These are phyloP conservation scores for Mycosphaerella sp. DNA, from an alignment of 2,329 filamentous ascomycete species.

Conservation along the genomic window DNA sequence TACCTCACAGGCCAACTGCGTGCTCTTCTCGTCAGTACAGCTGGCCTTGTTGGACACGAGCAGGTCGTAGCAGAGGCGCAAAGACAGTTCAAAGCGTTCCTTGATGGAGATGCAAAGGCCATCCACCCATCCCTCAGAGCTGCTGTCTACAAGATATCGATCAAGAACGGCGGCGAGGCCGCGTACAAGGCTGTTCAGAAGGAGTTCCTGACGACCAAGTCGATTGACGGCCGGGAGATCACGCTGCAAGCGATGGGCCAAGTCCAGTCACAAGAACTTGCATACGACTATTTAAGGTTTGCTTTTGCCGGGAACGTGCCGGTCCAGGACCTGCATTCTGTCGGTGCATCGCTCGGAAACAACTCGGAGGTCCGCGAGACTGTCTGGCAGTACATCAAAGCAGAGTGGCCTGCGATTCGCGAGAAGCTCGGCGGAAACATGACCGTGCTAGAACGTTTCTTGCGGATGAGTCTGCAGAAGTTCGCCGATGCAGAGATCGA, in stretches of 20 bases:
- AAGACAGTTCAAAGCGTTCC: constrained; percentile 74
- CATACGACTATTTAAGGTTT: constrained; percentile 63
- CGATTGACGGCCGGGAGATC: constrained; percentile 87
- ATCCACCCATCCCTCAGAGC: constrained; percentile 77
- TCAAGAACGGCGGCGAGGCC: constrained; percentile 64
- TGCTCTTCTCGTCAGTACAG: constrained; percentile 69
- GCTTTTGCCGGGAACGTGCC: constrained; percentile 79
- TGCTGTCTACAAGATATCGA: constrained; percentile 71
- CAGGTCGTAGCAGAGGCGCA: constrained; percentile 65
- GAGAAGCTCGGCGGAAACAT: constrained; percentile 71
- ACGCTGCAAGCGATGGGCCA: constrained; percentile 70
- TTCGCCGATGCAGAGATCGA: constrained; percentile 66
- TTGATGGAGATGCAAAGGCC: constrained; percentile 58
- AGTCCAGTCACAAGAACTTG: constrained; percentile 62
- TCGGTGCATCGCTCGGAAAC: constrained; percentile 63
- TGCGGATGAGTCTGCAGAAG: constrained; percentile 69
- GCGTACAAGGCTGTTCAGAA: constrained; percentile 72
- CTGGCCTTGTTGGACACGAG: constrained; percentile 70
- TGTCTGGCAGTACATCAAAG: constrained; percentile 81
- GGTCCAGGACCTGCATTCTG: constrained; percentile 79
- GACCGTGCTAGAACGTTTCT: constrained; percentile 81
- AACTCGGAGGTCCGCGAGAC: constrained; percentile 68
- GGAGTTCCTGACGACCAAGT: constrained; percentile 75
- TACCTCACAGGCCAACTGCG: constrained; percentile 78
- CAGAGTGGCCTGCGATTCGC: constrained; percentile 70